Evolutionary conservation across 441 rosid species (phyloP), one percentile per base, ranked within the genome.

Genomic region (Gossypium davidsonii): DNA sequence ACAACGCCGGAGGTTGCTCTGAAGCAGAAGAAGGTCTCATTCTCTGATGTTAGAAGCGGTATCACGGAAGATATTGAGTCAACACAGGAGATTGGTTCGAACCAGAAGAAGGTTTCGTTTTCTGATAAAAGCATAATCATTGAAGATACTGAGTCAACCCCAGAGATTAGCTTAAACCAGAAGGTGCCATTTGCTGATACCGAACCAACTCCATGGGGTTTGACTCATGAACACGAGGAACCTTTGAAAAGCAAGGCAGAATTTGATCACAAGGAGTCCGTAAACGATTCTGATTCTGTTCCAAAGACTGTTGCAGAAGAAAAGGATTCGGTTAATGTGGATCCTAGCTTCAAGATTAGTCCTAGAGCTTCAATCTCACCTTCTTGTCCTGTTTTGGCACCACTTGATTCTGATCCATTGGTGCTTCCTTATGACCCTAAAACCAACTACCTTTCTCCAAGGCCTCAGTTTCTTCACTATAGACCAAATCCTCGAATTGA

Each of bases 401-500:
- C 92, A 4, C 82, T 84, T 20, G 91, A 90, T 79, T 89, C 89
- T 0, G 94, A 90, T 82, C 89, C 94, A 25, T 71, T 44, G 72
- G 72, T 82, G 86, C 82, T 76, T 11, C 91, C 93, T 51, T 92
- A 92, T 77, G 97, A 92, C 81, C 97, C 94, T 11, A 83, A 87
- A 79, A 88, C 86, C 57, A 92, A 94, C 75, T 90, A 83, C 62
- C 79, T 89, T 53, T 86, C 98, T 5, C 97, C 96, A 1, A 86
- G 97, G 86, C 97, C 97, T 66, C 90, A 81, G 75, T 92, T 92
- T 80, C 94, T 87, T 53, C 89, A 82, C 65, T 92, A 94, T 21
- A 87, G 79, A 67, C 98, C 97, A 2, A 92, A 86, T 72, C 96
- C 90, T 2, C 76, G 91, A 56, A 74, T 89, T 39, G 83, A 81